phyloP scores from a whole-genome alignment of 83 land plant species.

The Larix sibirica region DNA sequence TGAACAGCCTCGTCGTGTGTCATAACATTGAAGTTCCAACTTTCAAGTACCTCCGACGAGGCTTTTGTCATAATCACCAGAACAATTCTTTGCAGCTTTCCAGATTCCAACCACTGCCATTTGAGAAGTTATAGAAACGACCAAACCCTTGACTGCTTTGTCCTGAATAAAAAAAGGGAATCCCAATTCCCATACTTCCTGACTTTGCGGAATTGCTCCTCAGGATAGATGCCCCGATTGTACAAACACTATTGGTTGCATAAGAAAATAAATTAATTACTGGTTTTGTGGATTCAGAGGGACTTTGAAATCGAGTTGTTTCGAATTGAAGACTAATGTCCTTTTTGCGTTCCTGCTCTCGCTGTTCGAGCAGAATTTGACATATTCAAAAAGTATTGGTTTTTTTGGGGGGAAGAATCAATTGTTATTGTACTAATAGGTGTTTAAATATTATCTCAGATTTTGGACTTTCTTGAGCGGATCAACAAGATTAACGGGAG shows the following conservation, averaged over 20 bases:
- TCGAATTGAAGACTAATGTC: not conserved
- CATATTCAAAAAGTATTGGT: too few relatives aligned
- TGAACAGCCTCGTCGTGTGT: slow-evolving; percentile 81
- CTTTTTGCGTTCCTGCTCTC: too few relatives aligned
- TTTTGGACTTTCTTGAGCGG: too few relatives aligned
- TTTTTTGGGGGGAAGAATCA: too few relatives aligned
- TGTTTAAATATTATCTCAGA: too few relatives aligned
- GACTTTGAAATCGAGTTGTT: not conserved
- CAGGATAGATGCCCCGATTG: slow-evolving; percentile 90
- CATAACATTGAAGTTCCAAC: slow-evolving; percentile 95
- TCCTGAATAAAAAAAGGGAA: slow-evolving; percentile 86
- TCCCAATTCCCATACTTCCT: slow-evolving; percentile 77
- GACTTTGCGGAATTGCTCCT: slow-evolving; percentile 82
- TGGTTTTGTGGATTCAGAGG: too few relatives aligned
- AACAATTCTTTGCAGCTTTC: slow-evolving; percentile 90
- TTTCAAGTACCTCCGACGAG: slow-evolving; percentile 86
- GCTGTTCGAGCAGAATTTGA: too few relatives aligned
- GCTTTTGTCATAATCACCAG: slow-evolving; percentile 89
- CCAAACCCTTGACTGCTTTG: slow-evolving; percentile 79
- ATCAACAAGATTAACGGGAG: too few relatives aligned
- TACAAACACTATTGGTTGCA: slow-evolving; percentile 89
- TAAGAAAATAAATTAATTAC: slow-evolving; percentile 37
- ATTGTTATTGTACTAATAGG: too few relatives aligned
- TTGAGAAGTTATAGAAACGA: slow-evolving; percentile 76
- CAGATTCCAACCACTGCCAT: slow-evolving; percentile 90